A percentile compares a stretch with the other conserved stretches of the same genome.
These are phyloP conservation scores for Entomortierella beljakovae DNA, from an alignment of 192 early-diverging fungal species.

Conservation along the genomic window DNA sequence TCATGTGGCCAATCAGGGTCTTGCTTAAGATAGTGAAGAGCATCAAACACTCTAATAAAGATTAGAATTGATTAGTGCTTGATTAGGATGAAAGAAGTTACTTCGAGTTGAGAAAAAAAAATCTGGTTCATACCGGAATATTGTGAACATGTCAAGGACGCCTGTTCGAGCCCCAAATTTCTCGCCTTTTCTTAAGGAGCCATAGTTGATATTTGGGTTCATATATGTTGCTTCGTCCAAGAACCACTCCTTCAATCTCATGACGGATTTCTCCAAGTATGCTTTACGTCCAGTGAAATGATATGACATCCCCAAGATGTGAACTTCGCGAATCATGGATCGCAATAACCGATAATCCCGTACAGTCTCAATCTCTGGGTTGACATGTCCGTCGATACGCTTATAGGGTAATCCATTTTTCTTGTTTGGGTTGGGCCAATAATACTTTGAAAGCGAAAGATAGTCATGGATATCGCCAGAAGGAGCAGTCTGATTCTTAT, in stretches of 20 bases:
- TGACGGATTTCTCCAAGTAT: conserved; percentile 57
- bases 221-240: conserved; percentile 64
- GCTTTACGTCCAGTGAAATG: conserved; percentile 61
- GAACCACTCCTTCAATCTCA: conserved; percentile 66
- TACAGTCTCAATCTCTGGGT: conserved; percentile 64
- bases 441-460: conserved; percentile 68
- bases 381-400: conserved; percentile 62
- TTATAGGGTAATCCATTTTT: conserved; percentile 61
- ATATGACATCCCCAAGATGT: conserved; percentile 64
- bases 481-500: conserved; percentile 60
- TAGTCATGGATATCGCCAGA: conserved; percentile 68
- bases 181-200: conserved; percentile 59
- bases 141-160: conserved; percentile 60
- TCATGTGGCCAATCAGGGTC: conserved; percentile 45
- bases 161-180: conserved; percentile 51
- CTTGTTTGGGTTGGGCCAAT: conserved; percentile 60
- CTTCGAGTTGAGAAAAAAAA: not conserved
- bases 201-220: conserved; percentile 73
- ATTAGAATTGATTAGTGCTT: not conserved
- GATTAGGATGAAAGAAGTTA: not conserved
- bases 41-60: conserved; percentile 40
- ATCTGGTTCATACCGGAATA: conserved; percentile 47
- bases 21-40: conserved; percentile 50
- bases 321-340: conserved; percentile 58
- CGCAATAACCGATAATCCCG: conserved; percentile 56